Percentiles rank a stretch among this genome's conserved stretches.
phyloP scores from a whole-genome alignment of 768 basidiomycete species.

The Hygrocybe coccinea region DNA sequence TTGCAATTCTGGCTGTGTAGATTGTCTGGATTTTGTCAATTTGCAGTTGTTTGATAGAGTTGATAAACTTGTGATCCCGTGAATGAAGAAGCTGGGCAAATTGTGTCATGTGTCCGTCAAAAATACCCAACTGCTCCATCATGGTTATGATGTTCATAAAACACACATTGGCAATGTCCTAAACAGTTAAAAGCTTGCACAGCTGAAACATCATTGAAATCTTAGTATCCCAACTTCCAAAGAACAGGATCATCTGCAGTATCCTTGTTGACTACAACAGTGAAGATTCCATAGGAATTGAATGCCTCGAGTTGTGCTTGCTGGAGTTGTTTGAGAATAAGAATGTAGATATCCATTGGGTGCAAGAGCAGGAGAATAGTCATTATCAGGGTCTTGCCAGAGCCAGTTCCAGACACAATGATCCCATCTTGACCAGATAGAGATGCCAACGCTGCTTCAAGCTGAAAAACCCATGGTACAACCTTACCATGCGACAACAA shows the following conservation, averaged over 20 bases:
- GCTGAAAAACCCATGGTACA: neutral
- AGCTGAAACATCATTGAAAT: neutral
- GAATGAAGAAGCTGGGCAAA: constrained; percentile 12
- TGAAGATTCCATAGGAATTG: constrained; percentile 19
- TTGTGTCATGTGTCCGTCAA: constrained; percentile 15
- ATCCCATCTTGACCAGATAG: constrained; percentile 21
- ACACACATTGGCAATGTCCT: neutral
- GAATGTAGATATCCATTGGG: constrained; percentile 7
- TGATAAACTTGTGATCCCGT: constrained; percentile 4
- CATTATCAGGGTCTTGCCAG: constrained; percentile 24
- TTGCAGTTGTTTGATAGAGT: constrained; percentile 12
- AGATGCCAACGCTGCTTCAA: constrained; percentile 4
- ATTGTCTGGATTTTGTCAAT: constrained; percentile 25
- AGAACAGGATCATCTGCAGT: constrained; percentile 14
- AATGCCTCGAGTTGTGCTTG: constrained; percentile 8
- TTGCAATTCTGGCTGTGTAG: constrained; percentile 16
- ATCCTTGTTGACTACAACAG: constrained; percentile 18
- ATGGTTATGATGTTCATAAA: constrained; percentile 8
- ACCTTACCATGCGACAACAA: neutral
- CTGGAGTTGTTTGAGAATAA: constrained; percentile 15
- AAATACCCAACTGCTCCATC: constrained; percentile 16
- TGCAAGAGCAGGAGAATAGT: constrained; percentile 22
- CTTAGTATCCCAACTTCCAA: constrained; percentile 13
- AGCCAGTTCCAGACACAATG: constrained; percentile 10
- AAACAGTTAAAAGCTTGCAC: neutral